Base-by-base conservation (phyloP, 1,284 basidiomycete species). In the Puccinia novopanici region DNA sequence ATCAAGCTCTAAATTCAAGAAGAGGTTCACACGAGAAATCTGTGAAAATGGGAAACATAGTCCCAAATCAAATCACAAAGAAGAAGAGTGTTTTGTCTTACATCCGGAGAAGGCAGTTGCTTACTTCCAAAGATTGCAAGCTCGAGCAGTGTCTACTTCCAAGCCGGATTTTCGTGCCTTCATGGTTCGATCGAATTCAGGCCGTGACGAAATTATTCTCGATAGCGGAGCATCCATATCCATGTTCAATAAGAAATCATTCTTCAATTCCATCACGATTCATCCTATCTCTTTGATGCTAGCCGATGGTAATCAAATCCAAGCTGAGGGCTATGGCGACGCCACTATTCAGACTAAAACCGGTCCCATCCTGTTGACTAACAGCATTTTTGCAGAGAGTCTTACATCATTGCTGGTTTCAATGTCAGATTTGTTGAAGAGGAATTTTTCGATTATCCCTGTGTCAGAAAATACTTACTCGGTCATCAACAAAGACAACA, bases 251-350 rank as follows among this genome's bases (percentile, higher is more conserved):
- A 24, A 67, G 15, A 67, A 22, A 5, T n/a, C 2, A 3, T 67
- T n/a, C 45, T 67, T 67, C 22, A 22, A 45, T 10, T 13, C 17
- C 10, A 67, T 42, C 22, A 40, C n/a, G 2, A 40, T 40, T 3
- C 37, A 65, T 40, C 9, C 34, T 6, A 65, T 42, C 24, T 3
- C 24, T 6, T 24, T 67, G 40, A 45, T n/a, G 13, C 48, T 67
- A 22, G 65, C 65, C 3, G 42, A 45, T 48, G 45, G 45, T 12
- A 45, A 67, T 12, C 27, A 67, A 19, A 48, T 67, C 12, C 9
- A 45, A 6, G 65, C 65, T 10, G 65, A 67, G 24, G 65, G 65
- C 4, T 67, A 67, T 24, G 65, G 65, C 9, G 65, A 45, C 34
- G 65, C 65, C 8, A 34, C 10, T 15, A 34, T 67, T 24, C 4